These are phyloP conservation scores for Phytophthora idaei DNA, from an alignment of 352 stramenopile species.

Conservation along the genomic window DNA sequence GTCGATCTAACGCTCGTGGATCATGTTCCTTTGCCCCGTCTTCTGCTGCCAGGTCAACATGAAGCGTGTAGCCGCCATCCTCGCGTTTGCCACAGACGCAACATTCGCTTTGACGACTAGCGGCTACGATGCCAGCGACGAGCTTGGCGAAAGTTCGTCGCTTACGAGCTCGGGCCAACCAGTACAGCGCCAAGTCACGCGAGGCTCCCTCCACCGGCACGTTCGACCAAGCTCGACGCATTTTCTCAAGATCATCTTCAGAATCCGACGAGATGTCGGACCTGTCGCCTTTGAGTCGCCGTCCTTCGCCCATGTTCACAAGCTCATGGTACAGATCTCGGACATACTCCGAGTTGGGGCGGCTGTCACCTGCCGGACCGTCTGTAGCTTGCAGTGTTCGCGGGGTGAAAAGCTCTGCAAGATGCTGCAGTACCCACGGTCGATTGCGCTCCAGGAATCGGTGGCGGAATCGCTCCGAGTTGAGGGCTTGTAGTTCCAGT, in stretches of 20 bases:
- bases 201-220: constrained; percentile 83
- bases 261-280: constrained; percentile 94
- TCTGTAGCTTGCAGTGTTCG: constrained; percentile 77
- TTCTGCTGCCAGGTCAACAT: constrained; percentile 79
- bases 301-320: constrained; percentile 91
- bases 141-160: constrained; percentile 91
- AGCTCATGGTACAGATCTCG: constrained; percentile 96
- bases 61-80: constrained; percentile 71
- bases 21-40: constrained; percentile 71
- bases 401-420: constrained; percentile 96
- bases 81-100: constrained; percentile 77
- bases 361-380: constrained; percentile 35
- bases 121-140: constrained; percentile 79
- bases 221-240: constrained; percentile 87
- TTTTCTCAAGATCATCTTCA: constrained; percentile 91
- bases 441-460: constrained; percentile 97
- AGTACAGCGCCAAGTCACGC: constrained; percentile 91
- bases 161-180: constrained; percentile 94
- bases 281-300: constrained; percentile 86
- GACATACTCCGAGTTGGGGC: constrained; percentile 94
- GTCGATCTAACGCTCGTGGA: constrained; percentile 71
- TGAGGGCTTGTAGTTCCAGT: constrained; percentile 95
- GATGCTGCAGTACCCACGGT: constrained; percentile 96
- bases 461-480: constrained; percentile 96
- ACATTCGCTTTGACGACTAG: constrained; percentile 87